Evolutionary conservation across 176 grass and related monocot species (phyloP).

Genomic region (Luzula sylvatica): DNA sequence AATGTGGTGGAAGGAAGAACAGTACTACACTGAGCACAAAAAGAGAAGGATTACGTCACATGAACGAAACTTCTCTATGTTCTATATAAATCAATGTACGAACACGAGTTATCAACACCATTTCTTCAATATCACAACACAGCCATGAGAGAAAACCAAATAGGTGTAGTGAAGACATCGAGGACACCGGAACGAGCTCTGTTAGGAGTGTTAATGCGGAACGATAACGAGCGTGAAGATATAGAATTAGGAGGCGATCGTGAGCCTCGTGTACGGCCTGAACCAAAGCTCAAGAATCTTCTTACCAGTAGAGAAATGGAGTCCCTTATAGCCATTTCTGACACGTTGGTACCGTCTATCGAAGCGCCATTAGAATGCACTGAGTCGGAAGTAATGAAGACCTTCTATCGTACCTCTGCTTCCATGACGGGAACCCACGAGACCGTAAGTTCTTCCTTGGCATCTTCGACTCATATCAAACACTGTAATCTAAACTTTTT

Average conservation of each 20-base stretch:
- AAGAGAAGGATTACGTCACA: neutral
- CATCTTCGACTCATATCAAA: neutral
- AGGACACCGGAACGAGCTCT: conserved; percentile 9
- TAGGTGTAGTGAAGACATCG: neutral
- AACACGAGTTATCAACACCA: neutral
- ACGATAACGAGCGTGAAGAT: neutral
- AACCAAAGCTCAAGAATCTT: neutral
- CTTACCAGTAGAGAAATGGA: conserved; percentile 29
- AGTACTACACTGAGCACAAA: no score
- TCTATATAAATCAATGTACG: conserved; percentile 6
- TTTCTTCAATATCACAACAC: neutral
- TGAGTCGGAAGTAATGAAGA: neutral
- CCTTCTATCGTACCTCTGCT: conserved; percentile 25
- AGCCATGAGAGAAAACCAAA: conserved; percentile 15
- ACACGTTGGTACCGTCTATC: conserved; percentile 24
- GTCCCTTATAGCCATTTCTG: conserved; percentile 23
- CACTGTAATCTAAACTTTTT: no score
- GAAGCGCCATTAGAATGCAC: neutral
- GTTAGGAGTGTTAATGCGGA: neutral
- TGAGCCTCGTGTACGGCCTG: neutral
- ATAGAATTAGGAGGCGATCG: no score
- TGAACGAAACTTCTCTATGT: neutral
- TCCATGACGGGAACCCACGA: conserved; percentile 30
- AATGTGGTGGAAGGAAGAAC: no score
- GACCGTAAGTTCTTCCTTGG: conserved; percentile 16